Conservation (phyloP, 768 basidiomycete genomes). For the Tulasnella sp. region DNA sequence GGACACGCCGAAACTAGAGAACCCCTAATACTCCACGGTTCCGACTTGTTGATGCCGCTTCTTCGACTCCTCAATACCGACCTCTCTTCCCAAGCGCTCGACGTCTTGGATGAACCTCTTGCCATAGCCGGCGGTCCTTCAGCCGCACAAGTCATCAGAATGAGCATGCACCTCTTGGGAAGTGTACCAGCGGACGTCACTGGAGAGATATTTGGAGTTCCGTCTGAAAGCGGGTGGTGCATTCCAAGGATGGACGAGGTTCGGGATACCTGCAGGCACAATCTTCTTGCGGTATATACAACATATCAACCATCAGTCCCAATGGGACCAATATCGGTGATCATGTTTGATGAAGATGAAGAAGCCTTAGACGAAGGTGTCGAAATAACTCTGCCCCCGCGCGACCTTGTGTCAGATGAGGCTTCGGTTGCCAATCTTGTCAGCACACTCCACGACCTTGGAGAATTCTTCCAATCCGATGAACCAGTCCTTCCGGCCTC, state of each 20-base stretch:
- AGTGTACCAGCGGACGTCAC: conserved; percentile 36
- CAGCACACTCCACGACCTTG: conserved; percentile 27
- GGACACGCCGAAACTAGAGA: conserved; percentile 71
- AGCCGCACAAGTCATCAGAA: conserved; percentile 77
- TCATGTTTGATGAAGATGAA: conserved; percentile 27
- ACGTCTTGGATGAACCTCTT: conserved; percentile 88
- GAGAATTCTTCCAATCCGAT: conserved; percentile 29
- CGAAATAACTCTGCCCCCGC: neutral
- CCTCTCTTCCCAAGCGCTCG: conserved; percentile 71
- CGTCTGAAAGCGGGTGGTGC: conserved; percentile 79
- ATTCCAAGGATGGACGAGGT: conserved; percentile 54
- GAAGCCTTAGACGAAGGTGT: neutral
- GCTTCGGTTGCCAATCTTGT: conserved; percentile 50
- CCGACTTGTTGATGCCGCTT: conserved; percentile 84
- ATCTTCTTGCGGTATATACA: conserved; percentile 77
- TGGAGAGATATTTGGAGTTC: conserved; percentile 69
- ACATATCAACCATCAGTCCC: conserved; percentile 48
- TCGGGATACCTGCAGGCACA: conserved; percentile 54
- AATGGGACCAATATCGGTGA: conserved; percentile 19
- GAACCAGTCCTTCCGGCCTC: conserved; percentile 9
- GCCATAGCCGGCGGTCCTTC: conserved; percentile 50
- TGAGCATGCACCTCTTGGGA: conserved; percentile 62
- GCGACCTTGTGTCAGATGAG: conserved; percentile 27
- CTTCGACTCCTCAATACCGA: conserved; percentile 82
- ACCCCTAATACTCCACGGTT: conserved; percentile 61